Conservation (phyloP, 83 land plant genomes). For the Diphasiastrum complanatum region DNA sequence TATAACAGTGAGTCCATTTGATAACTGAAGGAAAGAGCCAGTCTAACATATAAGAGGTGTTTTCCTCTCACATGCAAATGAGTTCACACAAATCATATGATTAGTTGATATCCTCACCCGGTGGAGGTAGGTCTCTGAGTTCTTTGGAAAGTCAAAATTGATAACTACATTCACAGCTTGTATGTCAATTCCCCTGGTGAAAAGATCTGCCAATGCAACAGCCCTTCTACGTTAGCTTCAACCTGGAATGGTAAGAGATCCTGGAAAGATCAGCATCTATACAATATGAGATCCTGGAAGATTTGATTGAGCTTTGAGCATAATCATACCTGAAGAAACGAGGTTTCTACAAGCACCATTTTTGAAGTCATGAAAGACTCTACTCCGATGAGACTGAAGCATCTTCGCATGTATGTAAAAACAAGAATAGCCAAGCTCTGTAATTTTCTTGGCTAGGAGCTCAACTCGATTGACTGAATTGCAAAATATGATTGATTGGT, state of each 20-base stretch:
- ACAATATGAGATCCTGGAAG: no score
- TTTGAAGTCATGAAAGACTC: conserved; percentile 96
- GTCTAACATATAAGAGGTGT: no score
- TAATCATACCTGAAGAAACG: conserved; percentile 75
- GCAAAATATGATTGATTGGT: conserved; percentile 95
- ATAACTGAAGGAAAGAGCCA: no score
- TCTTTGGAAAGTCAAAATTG: conserved; percentile 97
- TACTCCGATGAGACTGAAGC: conserved; percentile 92
- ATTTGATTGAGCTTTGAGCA: no score
- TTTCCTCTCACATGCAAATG: no score
- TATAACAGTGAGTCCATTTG: no score
- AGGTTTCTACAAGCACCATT: conserved; percentile 98
- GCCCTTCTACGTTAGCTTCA: not conserved
- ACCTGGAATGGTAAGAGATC: no score
- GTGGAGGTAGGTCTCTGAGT: conserved; percentile 91
- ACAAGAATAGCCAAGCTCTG: conserved; percentile 96
- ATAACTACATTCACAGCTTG: conserved; percentile 98
- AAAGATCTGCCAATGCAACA: conserved; percentile 53
- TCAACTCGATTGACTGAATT: conserved; percentile 98
- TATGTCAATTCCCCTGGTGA: conserved; percentile 93
- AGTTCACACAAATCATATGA: no score
- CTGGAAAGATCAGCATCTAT: no score
- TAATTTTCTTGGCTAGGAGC: conserved; percentile 90
- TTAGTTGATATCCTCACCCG: conserved; percentile 76
- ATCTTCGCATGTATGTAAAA: conserved; percentile 97